These are phyloP conservation scores for Termitomyces heimii DNA, from an alignment of 768 basidiomycete species.

Conservation along the genomic window DNA sequence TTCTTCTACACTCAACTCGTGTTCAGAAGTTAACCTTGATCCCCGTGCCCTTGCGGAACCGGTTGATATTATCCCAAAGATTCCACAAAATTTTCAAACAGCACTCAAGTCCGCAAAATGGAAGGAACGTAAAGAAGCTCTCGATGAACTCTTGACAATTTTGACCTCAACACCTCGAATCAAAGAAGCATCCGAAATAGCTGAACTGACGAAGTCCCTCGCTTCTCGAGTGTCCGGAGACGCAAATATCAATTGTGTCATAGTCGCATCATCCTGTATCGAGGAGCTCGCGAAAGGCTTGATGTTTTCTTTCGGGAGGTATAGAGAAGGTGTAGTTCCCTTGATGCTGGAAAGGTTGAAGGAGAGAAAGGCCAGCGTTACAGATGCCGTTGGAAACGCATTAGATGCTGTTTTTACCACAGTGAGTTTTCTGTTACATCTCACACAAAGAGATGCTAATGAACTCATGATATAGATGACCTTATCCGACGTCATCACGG, in stretches of 20 bases:
- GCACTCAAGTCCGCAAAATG: conserved; percentile 88
- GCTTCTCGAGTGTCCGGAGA: conserved; percentile 81
- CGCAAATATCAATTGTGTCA: conserved; percentile 94
- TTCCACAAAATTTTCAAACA: conserved; percentile 71
- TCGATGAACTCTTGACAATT: conserved; percentile 75
- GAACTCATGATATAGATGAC: conserved; percentile 47
- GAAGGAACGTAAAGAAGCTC: conserved; percentile 93
- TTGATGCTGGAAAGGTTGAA: conserved; percentile 86
- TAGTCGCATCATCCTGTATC: conserved; percentile 77
- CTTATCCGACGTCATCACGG: conserved; percentile 76
- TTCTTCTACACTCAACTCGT: conserved; percentile 5
- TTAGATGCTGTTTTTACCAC: conserved; percentile 85
- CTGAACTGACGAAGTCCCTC: conserved; percentile 69
- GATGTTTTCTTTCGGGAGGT: conserved; percentile 65
- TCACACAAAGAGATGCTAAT: conserved; percentile 5
- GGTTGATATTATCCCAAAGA: conserved; percentile 68
- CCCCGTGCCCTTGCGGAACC: conserved; percentile 77
- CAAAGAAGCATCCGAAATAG: conserved; percentile 73
- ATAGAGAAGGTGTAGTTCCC: conserved; percentile 65
- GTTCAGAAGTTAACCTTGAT: conserved; percentile 55
- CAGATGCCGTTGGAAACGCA: conserved; percentile 82
- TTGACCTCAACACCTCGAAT: conserved; percentile 70
- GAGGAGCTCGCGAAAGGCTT: conserved; percentile 85
- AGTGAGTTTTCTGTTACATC: conserved; percentile 40
- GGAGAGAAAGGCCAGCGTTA: conserved; percentile 88